phyloP scores from a whole-genome alignment of 768 basidiomycete genomes.

The Leucocoprinus leucothites region DNA sequence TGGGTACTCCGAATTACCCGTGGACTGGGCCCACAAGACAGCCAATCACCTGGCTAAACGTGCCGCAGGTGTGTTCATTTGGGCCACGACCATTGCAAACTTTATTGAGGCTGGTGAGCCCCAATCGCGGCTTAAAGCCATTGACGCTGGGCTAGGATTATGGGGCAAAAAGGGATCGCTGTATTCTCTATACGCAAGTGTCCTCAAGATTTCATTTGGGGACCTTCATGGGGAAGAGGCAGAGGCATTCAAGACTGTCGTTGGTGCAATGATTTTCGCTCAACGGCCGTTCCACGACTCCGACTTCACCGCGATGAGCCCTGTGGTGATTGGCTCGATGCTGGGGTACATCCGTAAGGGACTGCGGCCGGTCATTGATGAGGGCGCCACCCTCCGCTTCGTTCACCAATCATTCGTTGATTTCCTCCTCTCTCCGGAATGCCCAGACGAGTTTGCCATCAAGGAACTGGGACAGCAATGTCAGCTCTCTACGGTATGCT shows the following conservation, averaged over 20 bases:
- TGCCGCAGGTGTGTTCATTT: too few relatives aligned
- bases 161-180: too few relatives aligned
- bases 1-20: too few relatives aligned
- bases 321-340: background rate
- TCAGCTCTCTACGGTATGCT: conserved; percentile 18
- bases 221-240: background rate
- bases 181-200: too few relatives aligned
- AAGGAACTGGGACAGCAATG: conserved; percentile 15
- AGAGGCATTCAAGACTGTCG: conserved; percentile 15
- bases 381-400: conserved; percentile 14
- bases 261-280: conserved; percentile 21
- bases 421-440: conserved; percentile 18
- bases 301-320: conserved; percentile 7
- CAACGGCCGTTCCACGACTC: conserved; percentile 18
- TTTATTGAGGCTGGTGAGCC: too few relatives aligned
- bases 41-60: too few relatives aligned
- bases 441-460: conserved; percentile 18
- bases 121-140: too few relatives aligned
- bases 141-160: too few relatives aligned
- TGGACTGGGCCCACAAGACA: too few relatives aligned
- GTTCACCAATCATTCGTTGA: conserved; percentile 26
- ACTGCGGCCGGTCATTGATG: conserved; percentile 19
- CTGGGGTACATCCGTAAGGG: conserved; percentile 18
- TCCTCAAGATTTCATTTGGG: too few relatives aligned
- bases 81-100: too few relatives aligned